Evolutionary conservation across 148 eudicot genomes (phyloP).

Genomic region (Vaccinium myrtillus): DNA sequence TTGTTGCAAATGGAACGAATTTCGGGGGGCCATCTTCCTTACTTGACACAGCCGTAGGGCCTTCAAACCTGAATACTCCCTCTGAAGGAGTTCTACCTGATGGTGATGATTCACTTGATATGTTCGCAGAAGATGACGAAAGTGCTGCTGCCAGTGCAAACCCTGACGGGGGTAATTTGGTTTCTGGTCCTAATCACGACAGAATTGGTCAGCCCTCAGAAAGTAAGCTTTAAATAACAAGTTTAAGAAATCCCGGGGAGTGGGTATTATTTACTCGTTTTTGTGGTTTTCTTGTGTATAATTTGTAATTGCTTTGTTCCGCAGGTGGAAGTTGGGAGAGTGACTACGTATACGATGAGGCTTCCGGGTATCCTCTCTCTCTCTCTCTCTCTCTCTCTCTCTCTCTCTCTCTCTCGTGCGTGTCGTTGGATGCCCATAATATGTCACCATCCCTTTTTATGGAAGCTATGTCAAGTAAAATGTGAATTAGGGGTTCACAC

Average conservation of each 20-base stretch:
- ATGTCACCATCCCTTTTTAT: background rate
- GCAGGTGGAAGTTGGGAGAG: constrained; percentile 45
- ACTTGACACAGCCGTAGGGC: background rate
- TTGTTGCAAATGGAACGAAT: background rate
- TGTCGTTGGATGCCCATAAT: background rate
- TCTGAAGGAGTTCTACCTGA: constrained; percentile 15
- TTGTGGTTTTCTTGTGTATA: constrained; percentile 15
- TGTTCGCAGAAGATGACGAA: constrained; percentile 81
- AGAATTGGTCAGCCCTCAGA: constrained; percentile 38
- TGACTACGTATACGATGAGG: constrained; percentile 77
- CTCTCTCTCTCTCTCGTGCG: background rate
- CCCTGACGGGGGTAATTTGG: constrained; percentile 32
- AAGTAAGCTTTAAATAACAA: constrained; percentile 28
- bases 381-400: constrained; percentile 7
- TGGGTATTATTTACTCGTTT: background rate
- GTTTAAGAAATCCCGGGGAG: background rate
- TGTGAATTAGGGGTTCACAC: background rate
- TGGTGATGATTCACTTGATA: constrained; percentile 61
- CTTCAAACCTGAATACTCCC: constrained; percentile 12
- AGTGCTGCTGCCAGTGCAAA: constrained; percentile 32
- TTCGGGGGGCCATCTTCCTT: constrained; percentile 1
- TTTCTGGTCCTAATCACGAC: constrained; percentile 26
- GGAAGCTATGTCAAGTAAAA: background rate
- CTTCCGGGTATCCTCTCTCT: constrained; percentile 63
- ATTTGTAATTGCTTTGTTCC: constrained; percentile 20